Percentiles rank a stretch among this genome's conserved stretches.
These are phyloP conservation scores for Sarocladiaceae sp. DNA, from an alignment of 2,329 filamentous ascomycete species.

Conservation along the genomic window DNA sequence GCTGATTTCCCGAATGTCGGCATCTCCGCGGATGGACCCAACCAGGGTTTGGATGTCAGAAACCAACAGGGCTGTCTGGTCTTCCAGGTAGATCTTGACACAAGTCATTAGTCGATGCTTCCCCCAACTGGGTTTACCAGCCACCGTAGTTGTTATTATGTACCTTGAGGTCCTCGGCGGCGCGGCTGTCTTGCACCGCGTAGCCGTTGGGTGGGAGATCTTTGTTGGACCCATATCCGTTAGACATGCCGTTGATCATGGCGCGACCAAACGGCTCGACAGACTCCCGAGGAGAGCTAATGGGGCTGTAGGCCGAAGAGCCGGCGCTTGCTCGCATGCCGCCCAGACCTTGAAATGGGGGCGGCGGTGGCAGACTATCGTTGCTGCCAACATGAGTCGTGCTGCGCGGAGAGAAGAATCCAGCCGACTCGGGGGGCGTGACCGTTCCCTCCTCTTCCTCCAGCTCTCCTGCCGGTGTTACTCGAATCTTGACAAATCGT, in stretches of 20 bases:
- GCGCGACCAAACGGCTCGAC: slow-evolving; percentile 33
- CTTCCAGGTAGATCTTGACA: slow-evolving; percentile 66
- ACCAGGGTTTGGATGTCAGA: slow-evolving; percentile 80
- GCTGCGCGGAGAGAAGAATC: slow-evolving; percentile 59
- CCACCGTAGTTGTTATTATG: slow-evolving; percentile 14
- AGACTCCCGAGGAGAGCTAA: slow-evolving; percentile 61
- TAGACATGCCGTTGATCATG: slow-evolving; percentile 27
- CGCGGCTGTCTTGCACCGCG: slow-evolving; percentile 28
- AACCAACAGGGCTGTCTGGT: slow-evolving; percentile 72
- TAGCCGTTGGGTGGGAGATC: slow-evolving; percentile 33
- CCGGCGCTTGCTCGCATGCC: slow-evolving; percentile 53
- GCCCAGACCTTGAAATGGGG: slow-evolving; percentile 53
- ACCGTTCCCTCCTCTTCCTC: slow-evolving; percentile 63
- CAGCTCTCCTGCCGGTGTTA: slow-evolving; percentile 68
- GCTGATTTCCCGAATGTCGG: slow-evolving; percentile 57
- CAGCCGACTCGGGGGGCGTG: slow-evolving; percentile 59
- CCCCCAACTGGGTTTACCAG: slow-evolving; percentile 2
- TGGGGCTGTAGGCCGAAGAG: slow-evolving; percentile 69
- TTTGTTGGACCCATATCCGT: slow-evolving; percentile 29
- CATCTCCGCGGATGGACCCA: slow-evolving; percentile 60
- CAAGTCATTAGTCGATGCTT: slow-evolving; percentile 8
- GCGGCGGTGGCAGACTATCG: slow-evolving; percentile 41
- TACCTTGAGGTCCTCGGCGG: slow-evolving; percentile 45
- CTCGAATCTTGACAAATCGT: slow-evolving; percentile 73
- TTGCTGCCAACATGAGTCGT: slow-evolving; percentile 23